Percentiles rank a stretch among this genome's conserved stretches.
Evolutionary conservation across 805 yeast genomes (phyloP).

Genomic region (Metschnikowia kunwiensis): DNA sequence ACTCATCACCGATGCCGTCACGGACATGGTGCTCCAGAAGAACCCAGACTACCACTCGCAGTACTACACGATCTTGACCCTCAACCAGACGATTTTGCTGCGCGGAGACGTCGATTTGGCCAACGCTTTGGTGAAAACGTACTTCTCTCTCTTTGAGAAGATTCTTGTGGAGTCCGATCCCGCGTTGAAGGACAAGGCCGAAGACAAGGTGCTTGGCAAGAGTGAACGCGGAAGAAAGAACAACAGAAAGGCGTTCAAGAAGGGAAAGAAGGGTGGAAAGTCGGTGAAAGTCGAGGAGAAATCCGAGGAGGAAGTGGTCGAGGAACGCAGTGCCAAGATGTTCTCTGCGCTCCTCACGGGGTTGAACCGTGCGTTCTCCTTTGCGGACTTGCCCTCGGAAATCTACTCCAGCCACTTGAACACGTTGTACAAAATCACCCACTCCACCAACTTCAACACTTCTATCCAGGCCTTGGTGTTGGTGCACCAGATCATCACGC

Average conservation of each 20-base stretch:
- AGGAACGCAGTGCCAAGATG: slow-evolving; percentile 80
- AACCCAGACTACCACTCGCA: slow-evolving; percentile 81
- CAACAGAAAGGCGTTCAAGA: slow-evolving; percentile 66
- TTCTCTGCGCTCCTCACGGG: slow-evolving; percentile 93
- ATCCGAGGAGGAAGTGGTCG: slow-evolving; percentile 58
- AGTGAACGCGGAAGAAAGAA: slow-evolving; percentile 55
- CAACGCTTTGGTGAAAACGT: slow-evolving; percentile 75
- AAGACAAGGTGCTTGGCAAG: slow-evolving; percentile 45
- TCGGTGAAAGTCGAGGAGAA: slow-evolving; percentile 62
- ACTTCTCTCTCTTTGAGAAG: slow-evolving; percentile 83
- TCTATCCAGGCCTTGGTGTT: slow-evolving; percentile 88
- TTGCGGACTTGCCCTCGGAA: slow-evolving; percentile 68
- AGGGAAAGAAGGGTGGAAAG: slow-evolving; percentile 85
- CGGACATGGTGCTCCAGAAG: slow-evolving; percentile 74
- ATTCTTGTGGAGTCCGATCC: slow-evolving; percentile 65
- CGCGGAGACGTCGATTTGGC: slow-evolving; percentile 77
- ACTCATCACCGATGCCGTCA: slow-evolving; percentile 71
- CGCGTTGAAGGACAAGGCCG: slow-evolving; percentile 39
- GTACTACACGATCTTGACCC: slow-evolving; percentile 82
- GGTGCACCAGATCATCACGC: slow-evolving; percentile 71
- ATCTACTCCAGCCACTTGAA: slow-evolving; percentile 74
- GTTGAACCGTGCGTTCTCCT: slow-evolving; percentile 93
- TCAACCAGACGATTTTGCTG: slow-evolving; percentile 89
- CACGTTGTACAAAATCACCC: slow-evolving; percentile 85
- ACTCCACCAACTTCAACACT: slow-evolving; percentile 90